Conservation (phyloP, 2,329 filamentous ascomycete species). For the Amylocarpus encephaloides region DNA sequence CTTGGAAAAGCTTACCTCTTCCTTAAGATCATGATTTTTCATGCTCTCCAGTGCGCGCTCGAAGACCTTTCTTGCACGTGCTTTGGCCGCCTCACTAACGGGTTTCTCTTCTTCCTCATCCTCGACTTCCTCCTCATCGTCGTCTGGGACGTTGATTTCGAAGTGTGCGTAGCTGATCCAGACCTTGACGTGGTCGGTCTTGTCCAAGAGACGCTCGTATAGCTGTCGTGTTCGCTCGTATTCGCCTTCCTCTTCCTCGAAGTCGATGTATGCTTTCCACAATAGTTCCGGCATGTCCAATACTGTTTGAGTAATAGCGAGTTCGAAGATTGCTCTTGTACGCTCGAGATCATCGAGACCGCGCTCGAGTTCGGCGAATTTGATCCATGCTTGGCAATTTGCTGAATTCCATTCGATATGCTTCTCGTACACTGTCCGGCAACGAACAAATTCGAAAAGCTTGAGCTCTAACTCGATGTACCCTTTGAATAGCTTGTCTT, state of each 20-base stretch:
- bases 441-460: constrained; percentile 88
- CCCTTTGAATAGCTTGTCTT: constrained; percentile 88
- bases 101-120: constrained; percentile 51
- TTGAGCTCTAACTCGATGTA: constrained; percentile 92
- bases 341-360: constrained; percentile 86
- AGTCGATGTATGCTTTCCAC: constrained; percentile 98
- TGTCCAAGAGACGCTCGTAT: constrained; percentile 85
- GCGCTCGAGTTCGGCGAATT: constrained; percentile 88
- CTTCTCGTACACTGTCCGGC: constrained; percentile 87
- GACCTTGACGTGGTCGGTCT: constrained; percentile 98
- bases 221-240: constrained; percentile 75
- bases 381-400: constrained; percentile 93
- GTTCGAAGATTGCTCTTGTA: constrained; percentile 83
- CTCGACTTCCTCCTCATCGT: constrained; percentile 54
- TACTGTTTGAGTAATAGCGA: constrained; percentile 73
- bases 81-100: constrained; percentile 78
- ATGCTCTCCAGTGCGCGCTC: constrained; percentile 77
- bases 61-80: constrained; percentile 75
- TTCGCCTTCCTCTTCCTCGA: constrained; percentile 92
- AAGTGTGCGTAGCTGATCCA: constrained; percentile 99
- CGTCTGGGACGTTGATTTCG: constrained; percentile 87
- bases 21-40: constrained; percentile 85
- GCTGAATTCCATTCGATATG: constrained; percentile 86
- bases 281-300: constrained; percentile 96
- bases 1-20: constrained; percentile 50